Base-by-base conservation (phyloP, 2,329 filamentous ascomycete genomes). In the Grosmannia huntii region DNA sequence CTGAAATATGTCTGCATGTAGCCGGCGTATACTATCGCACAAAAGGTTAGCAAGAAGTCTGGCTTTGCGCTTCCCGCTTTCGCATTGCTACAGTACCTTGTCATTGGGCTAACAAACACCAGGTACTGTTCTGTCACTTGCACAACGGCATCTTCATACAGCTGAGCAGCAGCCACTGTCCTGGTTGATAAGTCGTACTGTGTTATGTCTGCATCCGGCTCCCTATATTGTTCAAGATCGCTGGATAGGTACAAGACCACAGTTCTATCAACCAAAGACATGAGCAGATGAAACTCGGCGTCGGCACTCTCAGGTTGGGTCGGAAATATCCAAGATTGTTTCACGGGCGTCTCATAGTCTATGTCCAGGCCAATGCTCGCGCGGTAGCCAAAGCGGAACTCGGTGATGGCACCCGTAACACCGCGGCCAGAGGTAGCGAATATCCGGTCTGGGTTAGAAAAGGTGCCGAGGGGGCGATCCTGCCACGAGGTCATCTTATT, bases 371-470 rank as follows among this genome's bases (percentile, higher is more conserved):
- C 82, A 62, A 89, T 81, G 58, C 79, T 82, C 21, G 86, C 88
- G 65, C 87, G 82, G 31, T 89, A 71, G 4, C 89, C 88, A 68
- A 83, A 76, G 61, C 86, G 80, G 61, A 89, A 75, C 65, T 92
- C 86, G 3, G 82, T 81, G 27, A 92, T 73, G 9, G 79, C 78
- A 11, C 86, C 86, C 33, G 76, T 78, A 1, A 72, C 70, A 0
- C 83, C 83, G 63, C 81, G 81, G 0, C 86, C 84, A 23, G 84
- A 84, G 50, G 83, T 85, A 25, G 81, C 79, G 69, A 87, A 90
- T 16, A 90, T 67, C 27, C 78, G 76, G 63, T 85, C 81, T n/a
- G 73, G 74, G 55, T 67, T 66, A 64, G 84, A 76, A 48, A 76
- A 74, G 53, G 79, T 70, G 4, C 81, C 77, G 0, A 76, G 73